These are phyloP conservation scores for Arabis hirsuta DNA, from an alignment of 345 rosid genomes.

Conservation along the genomic window DNA sequence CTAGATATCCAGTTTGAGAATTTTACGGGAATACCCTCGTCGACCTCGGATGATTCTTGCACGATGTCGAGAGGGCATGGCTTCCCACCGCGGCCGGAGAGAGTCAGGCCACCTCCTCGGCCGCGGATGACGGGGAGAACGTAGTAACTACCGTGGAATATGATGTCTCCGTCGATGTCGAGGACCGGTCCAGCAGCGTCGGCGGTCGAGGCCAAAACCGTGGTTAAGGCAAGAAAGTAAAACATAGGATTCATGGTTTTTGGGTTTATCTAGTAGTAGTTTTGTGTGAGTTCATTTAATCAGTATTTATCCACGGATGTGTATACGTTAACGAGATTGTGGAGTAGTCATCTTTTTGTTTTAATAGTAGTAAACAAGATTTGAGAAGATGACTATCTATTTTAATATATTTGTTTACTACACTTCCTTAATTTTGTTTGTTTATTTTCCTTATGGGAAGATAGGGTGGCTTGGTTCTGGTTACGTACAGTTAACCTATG, in stretches of 20 bases:
- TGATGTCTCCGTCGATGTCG: neutral
- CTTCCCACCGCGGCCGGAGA: neutral
- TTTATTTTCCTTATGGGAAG: no score
- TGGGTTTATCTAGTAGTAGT: no score
- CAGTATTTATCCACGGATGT: constrained; percentile 5
- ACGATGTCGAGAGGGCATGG: neutral
- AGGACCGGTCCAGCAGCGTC: neutral
- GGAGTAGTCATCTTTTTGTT: no score
- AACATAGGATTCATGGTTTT: constrained; percentile 25
- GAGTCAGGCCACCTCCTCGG: constrained; percentile 21
- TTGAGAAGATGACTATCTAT: no score
- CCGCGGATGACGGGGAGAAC: constrained; percentile 14
- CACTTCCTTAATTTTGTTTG: no score
- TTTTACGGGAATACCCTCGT: constrained; percentile 3
- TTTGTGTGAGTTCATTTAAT: neutral
- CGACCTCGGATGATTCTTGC: constrained; percentile 1
- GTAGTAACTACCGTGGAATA: constrained; percentile 16
- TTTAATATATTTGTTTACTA: no score
- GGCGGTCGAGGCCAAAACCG: neutral
- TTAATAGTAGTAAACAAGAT: no score
- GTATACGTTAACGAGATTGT: no score
- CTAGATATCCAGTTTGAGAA: constrained; percentile 30
- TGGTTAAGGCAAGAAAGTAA: constrained; percentile 16
- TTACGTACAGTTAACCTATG: no score
- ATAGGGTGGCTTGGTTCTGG: no score